Base-by-base conservation (phyloP, 2,329 filamentous ascomycete species). In the Rosellinia necatrix region DNA sequence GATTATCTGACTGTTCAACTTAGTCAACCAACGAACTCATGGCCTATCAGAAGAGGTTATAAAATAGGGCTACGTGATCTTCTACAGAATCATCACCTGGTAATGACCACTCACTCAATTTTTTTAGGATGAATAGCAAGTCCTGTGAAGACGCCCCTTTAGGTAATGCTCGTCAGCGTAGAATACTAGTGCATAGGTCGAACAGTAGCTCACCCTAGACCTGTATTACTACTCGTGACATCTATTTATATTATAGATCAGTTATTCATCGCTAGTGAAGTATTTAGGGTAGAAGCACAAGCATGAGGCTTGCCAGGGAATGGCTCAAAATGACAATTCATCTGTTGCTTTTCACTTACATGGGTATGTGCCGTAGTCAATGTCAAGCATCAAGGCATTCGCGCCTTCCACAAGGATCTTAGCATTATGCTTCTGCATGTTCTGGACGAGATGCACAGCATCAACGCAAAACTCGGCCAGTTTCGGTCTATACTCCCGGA, bases 391-490 rank as follows among this genome's bases (percentile, higher is more conserved):
- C 21, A 82, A 70, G 6, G 81, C 80, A 64, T 86, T 82, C 17
- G 81, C 82, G 25, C 84, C 84, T 71, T 88, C 85, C 12, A 88
- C 78, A 2, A 88, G 76, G 57, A 88, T 82, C 49, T 78, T 77
- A 40, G 77, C 74, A 21, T 82, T 78, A 34, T 74, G 70, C 37
- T 78, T 69, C 65, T 86, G 81, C 0, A 81, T 82, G 13, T 72
- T 76, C 51, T 77, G 72, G 58, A 88, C 77, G 58, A 53, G 57
- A 40, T 82, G 78, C 30, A 89, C 79, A 53, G 84, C 84, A 68
- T 92, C 88, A 54, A 90, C 78, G 60, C 85, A 81, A 62, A 83
- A 89, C 25, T 79, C 76, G 42, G 78, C 77, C 27, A 91, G 77
- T 65, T 78, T 80, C 58, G 37, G 50, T 8, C 37, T 27, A 15